Base-by-base conservation (phyloP, 345 rosid genomes). In the Linum tenue region DNA sequence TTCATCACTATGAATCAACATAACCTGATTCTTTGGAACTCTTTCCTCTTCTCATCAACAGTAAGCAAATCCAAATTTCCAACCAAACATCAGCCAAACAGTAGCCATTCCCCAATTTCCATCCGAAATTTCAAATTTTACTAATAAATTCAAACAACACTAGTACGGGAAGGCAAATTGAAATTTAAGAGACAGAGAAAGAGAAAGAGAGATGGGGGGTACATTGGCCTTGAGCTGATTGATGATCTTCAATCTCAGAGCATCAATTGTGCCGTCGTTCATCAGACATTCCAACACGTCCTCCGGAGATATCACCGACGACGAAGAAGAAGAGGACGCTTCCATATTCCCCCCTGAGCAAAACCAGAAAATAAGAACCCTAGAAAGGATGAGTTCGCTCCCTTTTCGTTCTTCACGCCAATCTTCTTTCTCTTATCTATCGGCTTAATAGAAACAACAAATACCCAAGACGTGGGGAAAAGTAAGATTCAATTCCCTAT, bases 161-260 rank as follows among this genome's bases (percentile, higher is more conserved):
- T 22, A 22, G 31, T 22, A 71, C 11, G 15, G 17, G 56, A 8
- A 43, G 17, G 35, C 4, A 42, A 36, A 4, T 41, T 41, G 44
- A 41, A 48, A 22, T 22, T 37, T 6, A 2, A 5, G 43, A 65
- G 62, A 59, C 10, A 37, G 50, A 39, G 10, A 44, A 40, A 36
- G 38, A 60, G 59, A 22, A 22, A 22, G 31, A 22, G 31, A 22
- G 31, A 22, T 22, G 31, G 31, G 31, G n/a, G 31, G 74, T 79
- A 86, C 95, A 75, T 90, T 88, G 76, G 97, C 89, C 83, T 88
- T 88, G 69, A 90, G 90, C 85, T 90, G 90, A 68, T 87, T 87
- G 70, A 90, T 86, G 79, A 90, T 87, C 79, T 86, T 86, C 70
- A 84, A 78, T 61, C 95, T 82, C 56, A 90, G 87, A 65, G 90